Evolutionary conservation across 2,329 filamentous ascomycete species (phyloP).

Genomic region (Beauveria scarabaeidicola): DNA sequence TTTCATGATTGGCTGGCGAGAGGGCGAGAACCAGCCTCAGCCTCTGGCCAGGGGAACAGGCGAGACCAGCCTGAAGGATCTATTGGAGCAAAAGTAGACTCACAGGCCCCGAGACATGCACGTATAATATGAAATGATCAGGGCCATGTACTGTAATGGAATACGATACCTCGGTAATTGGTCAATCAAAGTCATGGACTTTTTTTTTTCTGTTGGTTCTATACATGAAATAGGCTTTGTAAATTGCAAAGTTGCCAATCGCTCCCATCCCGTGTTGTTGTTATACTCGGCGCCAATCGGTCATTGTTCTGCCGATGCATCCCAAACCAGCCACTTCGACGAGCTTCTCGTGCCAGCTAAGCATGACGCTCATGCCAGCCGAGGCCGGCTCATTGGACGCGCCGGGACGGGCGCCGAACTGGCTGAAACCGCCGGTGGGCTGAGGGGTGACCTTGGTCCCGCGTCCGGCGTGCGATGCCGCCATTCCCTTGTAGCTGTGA

Average conservation of each 20-base stretch:
- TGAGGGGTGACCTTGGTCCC: slow-evolving; percentile 54
- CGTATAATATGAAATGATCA: not conserved
- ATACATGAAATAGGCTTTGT: not conserved
- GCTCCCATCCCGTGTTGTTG: not conserved
- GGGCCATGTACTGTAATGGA: not conserved
- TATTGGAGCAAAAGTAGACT: slow-evolving; percentile 43
- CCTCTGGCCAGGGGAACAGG: slow-evolving; percentile 79
- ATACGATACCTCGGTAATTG: not conserved
- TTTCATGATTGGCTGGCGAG: slow-evolving; percentile 99
- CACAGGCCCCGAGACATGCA: not conserved
- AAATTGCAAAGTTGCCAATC: not conserved
- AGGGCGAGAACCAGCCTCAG: slow-evolving; percentile 67
- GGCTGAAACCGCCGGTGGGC: slow-evolving; percentile 73
- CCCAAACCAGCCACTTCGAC: slow-evolving; percentile 89
- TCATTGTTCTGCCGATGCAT: slow-evolving; percentile 90
- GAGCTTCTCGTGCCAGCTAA: slow-evolving; percentile 98
- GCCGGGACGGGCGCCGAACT: slow-evolving; percentile 53
- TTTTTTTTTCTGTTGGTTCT: not conserved
- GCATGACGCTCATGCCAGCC: slow-evolving; percentile 87
- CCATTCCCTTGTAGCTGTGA: slow-evolving; percentile 84
- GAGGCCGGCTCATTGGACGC: slow-evolving; percentile 59
- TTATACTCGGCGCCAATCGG: slow-evolving; percentile 74
- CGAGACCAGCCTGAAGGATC: slow-evolving; percentile 79
- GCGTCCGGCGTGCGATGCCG: slow-evolving; percentile 17
- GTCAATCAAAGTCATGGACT: not conserved